Conservation (phyloP, 257 asterid genomes). For the Solanum pimpinellifolium region DNA sequence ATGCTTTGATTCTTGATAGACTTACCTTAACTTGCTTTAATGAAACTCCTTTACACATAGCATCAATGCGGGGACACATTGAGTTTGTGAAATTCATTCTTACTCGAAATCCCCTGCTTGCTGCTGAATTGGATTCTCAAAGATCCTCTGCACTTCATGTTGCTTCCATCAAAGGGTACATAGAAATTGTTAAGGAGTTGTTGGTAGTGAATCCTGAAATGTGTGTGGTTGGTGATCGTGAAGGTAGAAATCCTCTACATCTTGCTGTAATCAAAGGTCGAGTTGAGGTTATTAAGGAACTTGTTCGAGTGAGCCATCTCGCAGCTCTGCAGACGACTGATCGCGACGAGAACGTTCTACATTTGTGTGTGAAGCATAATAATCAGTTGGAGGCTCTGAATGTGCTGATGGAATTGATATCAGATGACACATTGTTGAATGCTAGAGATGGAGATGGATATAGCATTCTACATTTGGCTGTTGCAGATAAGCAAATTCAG, state of each 20-base stretch:
- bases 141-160: conserved; percentile 25
- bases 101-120: conserved; percentile 3
- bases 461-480: conserved; percentile 22
- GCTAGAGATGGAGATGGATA: conserved; percentile 20
- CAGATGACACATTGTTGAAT: conserved; percentile 8
- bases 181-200: conserved; percentile 7
- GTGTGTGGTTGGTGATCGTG: conserved; percentile 11
- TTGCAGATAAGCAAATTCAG: conserved; percentile 20
- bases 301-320: not conserved
- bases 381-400: conserved; percentile 20
- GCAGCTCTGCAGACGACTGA: conserved; percentile 16
- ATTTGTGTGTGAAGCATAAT: conserved; percentile 27
- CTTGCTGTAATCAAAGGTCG: conserved; percentile 28
- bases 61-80: conserved; percentile 21
- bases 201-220: not conserved
- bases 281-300: conserved; percentile 12
- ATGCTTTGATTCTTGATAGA: conserved; percentile 23
- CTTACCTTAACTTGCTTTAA: not conserved
- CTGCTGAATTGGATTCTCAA: conserved; percentile 14
- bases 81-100: conserved; percentile 2
- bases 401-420: not conserved
- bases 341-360: conserved; percentile 13
- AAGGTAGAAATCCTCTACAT: conserved; percentile 30
- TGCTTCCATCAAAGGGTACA: conserved; percentile 17
- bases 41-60: conserved; percentile 36